phyloP scores from a whole-genome alignment of 768 basidiomycete species.

The Austroboletus festivus region DNA sequence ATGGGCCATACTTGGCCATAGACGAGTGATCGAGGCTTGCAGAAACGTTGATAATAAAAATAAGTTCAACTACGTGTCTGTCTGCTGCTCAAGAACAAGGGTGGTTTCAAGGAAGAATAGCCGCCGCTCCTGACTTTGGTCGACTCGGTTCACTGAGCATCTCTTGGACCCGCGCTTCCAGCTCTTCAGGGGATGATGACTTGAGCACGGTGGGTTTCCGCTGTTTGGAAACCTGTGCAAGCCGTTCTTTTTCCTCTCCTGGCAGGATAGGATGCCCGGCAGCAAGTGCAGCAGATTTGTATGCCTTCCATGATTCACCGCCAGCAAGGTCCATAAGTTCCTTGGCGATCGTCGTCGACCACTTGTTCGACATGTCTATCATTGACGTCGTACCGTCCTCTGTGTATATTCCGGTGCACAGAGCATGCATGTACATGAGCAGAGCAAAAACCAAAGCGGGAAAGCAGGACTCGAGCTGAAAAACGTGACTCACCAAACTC shows the following conservation, averaged over 20 bases:
- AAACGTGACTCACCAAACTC: conserved; percentile 67
- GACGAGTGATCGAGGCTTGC: too few relatives aligned
- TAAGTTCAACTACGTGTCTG: too few relatives aligned
- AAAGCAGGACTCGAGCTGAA: too few relatives aligned
- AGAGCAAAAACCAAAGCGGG: too few relatives aligned
- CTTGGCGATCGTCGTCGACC: conserved; percentile 62
- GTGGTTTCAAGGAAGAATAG: conserved; percentile 33
- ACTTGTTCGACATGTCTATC: conserved; percentile 61
- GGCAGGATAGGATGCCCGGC: conserved; percentile 48
- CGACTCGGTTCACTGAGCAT: conserved; percentile 29
- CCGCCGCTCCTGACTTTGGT: conserved; percentile 38
- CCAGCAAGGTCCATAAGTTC: conserved; percentile 71
- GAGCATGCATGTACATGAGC: too few relatives aligned
- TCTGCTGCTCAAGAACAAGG: too few relatives aligned
- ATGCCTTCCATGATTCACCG: conserved; percentile 54
- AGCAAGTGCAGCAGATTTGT: conserved; percentile 45
- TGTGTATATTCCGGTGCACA: too few relatives aligned
- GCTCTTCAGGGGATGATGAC: conserved; percentile 13
- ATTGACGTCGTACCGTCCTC: conserved; percentile 47
- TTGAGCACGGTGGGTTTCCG: conserved; percentile 7
- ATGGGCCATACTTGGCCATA: too few relatives aligned
- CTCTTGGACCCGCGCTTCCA: conserved; percentile 28
- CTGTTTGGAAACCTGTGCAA: conserved; percentile 15
- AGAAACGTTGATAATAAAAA: too few relatives aligned
- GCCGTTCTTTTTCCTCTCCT: conserved; percentile 37